Base-by-base conservation (phyloP, 202 grass and related monocot species). In the Dendrocalamus latiflorus region DNA sequence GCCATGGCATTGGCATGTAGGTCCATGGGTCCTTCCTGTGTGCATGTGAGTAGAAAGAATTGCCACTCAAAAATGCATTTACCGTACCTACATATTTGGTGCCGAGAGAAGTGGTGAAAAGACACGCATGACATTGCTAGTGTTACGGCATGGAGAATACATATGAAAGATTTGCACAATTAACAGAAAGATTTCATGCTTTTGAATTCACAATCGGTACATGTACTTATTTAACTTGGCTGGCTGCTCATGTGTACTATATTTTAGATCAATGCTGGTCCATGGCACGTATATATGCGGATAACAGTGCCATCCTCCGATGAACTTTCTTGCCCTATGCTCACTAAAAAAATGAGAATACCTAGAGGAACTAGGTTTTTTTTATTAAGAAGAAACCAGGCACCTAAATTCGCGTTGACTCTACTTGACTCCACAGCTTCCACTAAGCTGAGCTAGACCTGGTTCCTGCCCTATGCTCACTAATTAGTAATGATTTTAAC, bases 401-500 rank as follows among this genome's bases (percentile, higher is more conserved):
- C 33, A 30, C 30, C 30, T 30, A 30, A 30, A 30, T 30, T 30
- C 30, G 30, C 30, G 30, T 30, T 30, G 30, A 30, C 30, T 30
- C 2, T 30, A 30, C 33, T 33, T 33, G 33, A 33, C 33, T 33
- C 33, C 33, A 33, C 33, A 33, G 4, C 33, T 33, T 33, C 33
- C 33, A 33, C 30, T 33, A 33, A 33, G 33, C 33, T 33, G 33
- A 4, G 33, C 33, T 33, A 33, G 33, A 33, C 33, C 33, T 33
- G 33, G 33, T 33, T 33, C 33, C 33, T 33, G 33, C 33, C 33
- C 33, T 33, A 33, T 33, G 33, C 33, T 33, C 33, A 33, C 33
- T 33, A 0, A 33, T 62, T 17, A 65, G 72, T 34, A 82, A 86
- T 82, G 78, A 86, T 82, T 22, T 89, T 59, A 53, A 21, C 58